phyloP scores from a whole-genome alignment of 2,329 filamentous ascomycete genomes.

The Parafenestella ontariensis region DNA sequence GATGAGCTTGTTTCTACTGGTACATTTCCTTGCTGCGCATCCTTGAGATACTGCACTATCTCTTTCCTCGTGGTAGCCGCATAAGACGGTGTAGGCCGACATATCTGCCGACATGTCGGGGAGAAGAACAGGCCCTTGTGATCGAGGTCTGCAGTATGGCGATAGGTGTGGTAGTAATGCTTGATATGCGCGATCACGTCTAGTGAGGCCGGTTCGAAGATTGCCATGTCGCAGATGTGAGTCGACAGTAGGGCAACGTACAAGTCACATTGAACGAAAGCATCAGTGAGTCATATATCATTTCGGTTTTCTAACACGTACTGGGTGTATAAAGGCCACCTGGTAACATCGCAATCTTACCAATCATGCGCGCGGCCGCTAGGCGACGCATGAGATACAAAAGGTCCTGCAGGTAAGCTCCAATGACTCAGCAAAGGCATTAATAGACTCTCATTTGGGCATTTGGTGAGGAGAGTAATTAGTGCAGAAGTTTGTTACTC shows the following conservation, averaged over 20 bases:
- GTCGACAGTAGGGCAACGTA: neutral
- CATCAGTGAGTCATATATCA: neutral
- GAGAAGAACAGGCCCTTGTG: constrained; percentile 19
- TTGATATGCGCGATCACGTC: constrained; percentile 11
- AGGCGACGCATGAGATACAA: neutral
- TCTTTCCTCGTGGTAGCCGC: constrained; percentile 11
- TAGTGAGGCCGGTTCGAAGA: neutral
- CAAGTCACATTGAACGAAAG: neutral
- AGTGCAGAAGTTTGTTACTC: neutral
- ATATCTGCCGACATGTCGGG: constrained; percentile 19
- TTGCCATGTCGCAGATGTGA: neutral
- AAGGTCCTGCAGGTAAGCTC: neutral
- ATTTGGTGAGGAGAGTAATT: neutral
- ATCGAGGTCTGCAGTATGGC: constrained; percentile 11
- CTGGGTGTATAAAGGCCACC: neutral
- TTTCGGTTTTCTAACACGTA: neutral
- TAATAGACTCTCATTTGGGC: neutral
- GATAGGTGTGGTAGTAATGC: constrained; percentile 13
- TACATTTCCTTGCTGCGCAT: constrained; percentile 8
- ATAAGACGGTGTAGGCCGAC: constrained; percentile 16
- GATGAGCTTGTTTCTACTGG: neutral
- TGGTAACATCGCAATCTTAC: neutral
- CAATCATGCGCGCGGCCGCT: neutral
- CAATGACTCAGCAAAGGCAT: constrained; percentile 1
- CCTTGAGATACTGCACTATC: constrained; percentile 19